Percentiles rank a stretch among this genome's conserved stretches.
Conservation (phyloP, 2,329 filamentous ascomycete species). For the Scytalidium lignicola region DNA sequence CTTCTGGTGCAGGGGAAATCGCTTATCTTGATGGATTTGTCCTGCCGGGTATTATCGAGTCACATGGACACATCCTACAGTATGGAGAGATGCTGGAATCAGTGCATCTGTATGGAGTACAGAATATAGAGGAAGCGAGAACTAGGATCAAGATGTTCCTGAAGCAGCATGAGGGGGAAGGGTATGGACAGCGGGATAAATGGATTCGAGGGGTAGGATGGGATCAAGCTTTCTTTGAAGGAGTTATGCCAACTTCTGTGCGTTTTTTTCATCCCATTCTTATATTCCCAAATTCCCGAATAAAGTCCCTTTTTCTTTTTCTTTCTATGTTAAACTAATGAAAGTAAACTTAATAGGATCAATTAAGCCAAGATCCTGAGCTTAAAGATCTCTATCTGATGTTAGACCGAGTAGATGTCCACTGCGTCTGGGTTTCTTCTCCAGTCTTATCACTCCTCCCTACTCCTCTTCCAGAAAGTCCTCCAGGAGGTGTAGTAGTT, state of each 20-base stretch:
- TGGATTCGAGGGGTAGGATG: slow-evolving; percentile 67
- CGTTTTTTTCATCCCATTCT: slow-evolving; percentile 34
- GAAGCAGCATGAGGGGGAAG: slow-evolving; percentile 42
- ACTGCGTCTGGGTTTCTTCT: slow-evolving; percentile 65
- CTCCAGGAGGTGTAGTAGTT: slow-evolving; percentile 61
- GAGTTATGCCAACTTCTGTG: slow-evolving; percentile 55
- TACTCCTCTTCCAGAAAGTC: slow-evolving; percentile 35
- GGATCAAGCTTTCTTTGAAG: slow-evolving; percentile 62
- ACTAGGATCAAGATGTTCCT: slow-evolving; percentile 48
- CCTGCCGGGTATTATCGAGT: slow-evolving; percentile 66
- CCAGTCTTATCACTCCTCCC: slow-evolving; percentile 58
- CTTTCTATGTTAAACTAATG: background rate
- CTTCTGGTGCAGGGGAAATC: slow-evolving; percentile 23
- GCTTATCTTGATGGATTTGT: slow-evolving; percentile 44
- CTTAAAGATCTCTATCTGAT: slow-evolving; percentile 58
- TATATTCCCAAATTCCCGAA: background rate
- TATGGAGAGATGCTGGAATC: slow-evolving; percentile 65
- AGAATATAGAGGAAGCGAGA: slow-evolving; percentile 50
- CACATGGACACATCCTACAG: slow-evolving; percentile 61
- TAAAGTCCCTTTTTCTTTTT: too few species aligned
- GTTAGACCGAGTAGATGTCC: slow-evolving; percentile 65
- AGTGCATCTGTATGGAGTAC: slow-evolving; percentile 56
- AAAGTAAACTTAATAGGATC: slow-evolving; percentile 34
- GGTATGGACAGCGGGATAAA: slow-evolving; percentile 40
- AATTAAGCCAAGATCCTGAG: slow-evolving; percentile 46